Percentiles rank a stretch among this genome's conserved stretches.
phyloP scores from a whole-genome alignment of 768 basidiomycete species.

The Pholiota molesta region DNA sequence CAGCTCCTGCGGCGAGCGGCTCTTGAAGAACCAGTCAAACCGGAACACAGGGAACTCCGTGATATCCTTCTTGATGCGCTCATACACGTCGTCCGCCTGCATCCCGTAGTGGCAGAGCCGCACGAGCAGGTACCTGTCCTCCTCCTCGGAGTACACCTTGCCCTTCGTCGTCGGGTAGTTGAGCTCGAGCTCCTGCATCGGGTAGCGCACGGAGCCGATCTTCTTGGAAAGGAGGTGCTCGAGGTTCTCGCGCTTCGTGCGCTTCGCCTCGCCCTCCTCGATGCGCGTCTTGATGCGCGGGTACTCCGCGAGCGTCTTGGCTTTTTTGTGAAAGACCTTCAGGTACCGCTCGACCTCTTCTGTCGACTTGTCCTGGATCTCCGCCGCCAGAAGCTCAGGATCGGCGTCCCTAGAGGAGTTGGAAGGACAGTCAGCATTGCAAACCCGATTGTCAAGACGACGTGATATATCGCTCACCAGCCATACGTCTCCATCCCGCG shows the following conservation, averaged over 20 bases:
- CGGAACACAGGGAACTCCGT: constrained; percentile 96
- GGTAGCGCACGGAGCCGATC: constrained; percentile 80
- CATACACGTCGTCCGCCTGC: constrained; percentile 87
- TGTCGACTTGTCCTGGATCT: constrained; percentile 82
- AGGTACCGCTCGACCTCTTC: constrained; percentile 83
- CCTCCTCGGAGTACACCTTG: constrained; percentile 95
- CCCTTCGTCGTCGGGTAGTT: constrained; percentile 96
- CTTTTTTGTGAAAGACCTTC: constrained; percentile 85
- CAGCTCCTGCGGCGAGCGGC: constrained; percentile 86
- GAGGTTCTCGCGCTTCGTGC: constrained; percentile 82
- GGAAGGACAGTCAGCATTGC: not conserved
- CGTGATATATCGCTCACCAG: constrained; percentile 51
- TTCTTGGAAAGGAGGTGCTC: constrained; percentile 81
- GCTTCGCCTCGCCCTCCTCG: constrained; percentile 86
- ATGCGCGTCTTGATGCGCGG: constrained; percentile 85
- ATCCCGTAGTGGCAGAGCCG: constrained; percentile 90
- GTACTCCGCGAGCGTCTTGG: constrained; percentile 82
- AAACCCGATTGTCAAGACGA: not conserved
- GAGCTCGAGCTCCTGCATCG: constrained; percentile 96
- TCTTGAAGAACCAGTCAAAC: constrained; percentile 99
- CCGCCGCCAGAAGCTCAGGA: constrained; percentile 70
- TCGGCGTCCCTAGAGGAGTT: constrained; percentile 55
- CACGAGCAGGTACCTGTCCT: constrained; percentile 93
- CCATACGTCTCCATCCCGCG: constrained; percentile 69
- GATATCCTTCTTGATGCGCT: constrained; percentile 95